These are phyloP conservation scores for Panicum miliaceum DNA, from an alignment of 176 grass and related monocot species.

Conservation along the genomic window DNA sequence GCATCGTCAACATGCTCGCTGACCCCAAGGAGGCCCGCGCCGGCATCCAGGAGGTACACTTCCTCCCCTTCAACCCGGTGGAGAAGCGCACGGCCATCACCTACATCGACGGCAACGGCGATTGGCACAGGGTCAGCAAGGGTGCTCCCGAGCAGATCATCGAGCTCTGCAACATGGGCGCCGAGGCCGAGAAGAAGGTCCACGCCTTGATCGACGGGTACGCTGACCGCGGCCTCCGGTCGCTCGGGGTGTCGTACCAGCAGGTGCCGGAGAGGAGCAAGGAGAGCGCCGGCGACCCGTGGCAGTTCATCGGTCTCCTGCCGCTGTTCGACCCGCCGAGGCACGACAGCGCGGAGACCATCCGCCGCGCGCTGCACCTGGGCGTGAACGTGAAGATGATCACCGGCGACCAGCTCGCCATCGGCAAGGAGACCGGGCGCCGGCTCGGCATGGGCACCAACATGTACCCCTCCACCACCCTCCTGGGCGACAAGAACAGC, in stretches of 20 bases:
- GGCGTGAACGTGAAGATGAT: constrained; percentile 99
- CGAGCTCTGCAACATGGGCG: constrained; percentile 76
- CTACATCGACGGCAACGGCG: constrained; percentile 77
- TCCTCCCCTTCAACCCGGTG: constrained; percentile 90
- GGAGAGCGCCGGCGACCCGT: constrained; percentile 65
- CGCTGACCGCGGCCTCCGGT: constrained; percentile 82
- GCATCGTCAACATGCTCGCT: constrained; percentile 83
- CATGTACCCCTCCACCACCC: constrained; percentile 90
- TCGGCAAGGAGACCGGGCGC: constrained; percentile 84
- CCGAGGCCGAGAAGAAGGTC: constrained; percentile 65
- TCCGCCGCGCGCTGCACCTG: constrained; percentile 74
- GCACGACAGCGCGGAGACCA: constrained; percentile 94
- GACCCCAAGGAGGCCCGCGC: constrained; percentile 89
- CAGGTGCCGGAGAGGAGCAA: constrained; percentile 77
- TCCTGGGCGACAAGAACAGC: constrained; percentile 73
- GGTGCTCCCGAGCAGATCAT: constrained; percentile 95
- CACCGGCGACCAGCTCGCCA: constrained; percentile 95
- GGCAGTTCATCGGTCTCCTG: constrained; percentile 86
- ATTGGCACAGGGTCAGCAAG: constrained; percentile 93
- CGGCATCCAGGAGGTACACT: constrained; percentile 81
- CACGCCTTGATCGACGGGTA: constrained; percentile 65
- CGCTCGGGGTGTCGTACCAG: constrained; percentile 77
- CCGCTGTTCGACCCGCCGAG: constrained; percentile 91
- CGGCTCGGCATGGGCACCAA: constrained; percentile 94
- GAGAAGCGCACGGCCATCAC: constrained; percentile 98